Base-by-base conservation (phyloP, 257 asterid species). In the Apocynum venetum region DNA sequence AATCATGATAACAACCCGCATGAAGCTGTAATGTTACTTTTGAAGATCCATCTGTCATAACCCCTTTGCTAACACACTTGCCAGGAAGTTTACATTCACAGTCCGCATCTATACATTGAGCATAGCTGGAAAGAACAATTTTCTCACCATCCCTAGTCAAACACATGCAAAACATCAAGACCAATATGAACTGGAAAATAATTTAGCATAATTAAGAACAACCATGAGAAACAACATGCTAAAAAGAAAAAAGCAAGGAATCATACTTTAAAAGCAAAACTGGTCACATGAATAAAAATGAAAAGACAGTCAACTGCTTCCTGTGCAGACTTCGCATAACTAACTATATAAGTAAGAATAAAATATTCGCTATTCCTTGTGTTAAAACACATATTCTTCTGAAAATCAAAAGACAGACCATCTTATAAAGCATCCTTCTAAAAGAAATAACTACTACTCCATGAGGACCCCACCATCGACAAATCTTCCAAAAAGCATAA, bases 1-100 rank as follows among this genome's bases (percentile, higher is more conserved):
- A 61, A 66, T 91, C 92, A 25, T 96, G 99, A 82, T 93, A 96
- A 83, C n/a, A 91, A 57, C 97, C 97, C 12, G 92, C 82, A 80
- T 84, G 96, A 73, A 96, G 93, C 81, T 72, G 92, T 72, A 93
- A 73, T 71, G 81, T 85, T 78, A 90, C 75, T 69, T 85, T 77
- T 52, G 85, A 71, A 52, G 88, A 83, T 71, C 76, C 80, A 41
- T 69, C 63, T 10, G 65, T 46, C 66, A 35, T 76, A 69, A 43
- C 47, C 13, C 73, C 74, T 44, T 75, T 81, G 73, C 61, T 76
- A 76, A 57, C 47, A 82, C 76, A 76, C 70, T 59, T 77, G 41
- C 68, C 56, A 56, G 85, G 43, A 83, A 57, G n/a, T n/a, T 90
- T 89, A 85, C 99, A 90, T 71, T 55, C 82, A 84, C 97, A 93